These are phyloP conservation scores for Protea cynaroides DNA, from an alignment of 164 flowering plant genomes.

Conservation along the genomic window DNA sequence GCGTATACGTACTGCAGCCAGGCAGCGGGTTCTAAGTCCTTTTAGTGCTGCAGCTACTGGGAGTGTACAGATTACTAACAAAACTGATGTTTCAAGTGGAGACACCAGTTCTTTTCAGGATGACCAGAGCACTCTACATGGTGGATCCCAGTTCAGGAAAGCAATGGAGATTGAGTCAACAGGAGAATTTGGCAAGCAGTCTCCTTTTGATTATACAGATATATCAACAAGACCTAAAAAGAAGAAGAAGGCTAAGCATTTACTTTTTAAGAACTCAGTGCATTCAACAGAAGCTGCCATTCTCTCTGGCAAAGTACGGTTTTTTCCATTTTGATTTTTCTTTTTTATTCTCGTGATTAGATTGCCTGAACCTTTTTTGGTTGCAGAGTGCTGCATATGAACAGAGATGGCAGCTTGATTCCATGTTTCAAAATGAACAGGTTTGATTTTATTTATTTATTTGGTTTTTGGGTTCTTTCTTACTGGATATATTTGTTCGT, in stretches of 20 bases:
- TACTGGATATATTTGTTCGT: not conserved
- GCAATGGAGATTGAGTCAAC: slow-evolving; percentile 73
- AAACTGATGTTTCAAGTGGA: slow-evolving; percentile 92
- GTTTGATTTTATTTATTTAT: slow-evolving; percentile 23
- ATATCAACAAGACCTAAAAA: slow-evolving; percentile 62
- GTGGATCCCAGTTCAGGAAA: slow-evolving; percentile 57
- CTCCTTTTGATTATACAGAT: slow-evolving; percentile 59
- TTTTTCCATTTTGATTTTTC: not conserved
- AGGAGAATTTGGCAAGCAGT: slow-evolving; percentile 60
- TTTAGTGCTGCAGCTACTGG: slow-evolving; percentile 46
- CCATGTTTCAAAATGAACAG: slow-evolving; percentile 59
- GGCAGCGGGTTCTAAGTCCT: slow-evolving; percentile 71
- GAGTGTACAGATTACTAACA: slow-evolving; percentile 33
- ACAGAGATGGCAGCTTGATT: slow-evolving; percentile 70
- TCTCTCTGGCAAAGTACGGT: slow-evolving; percentile 19
- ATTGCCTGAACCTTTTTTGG: slow-evolving; percentile 19
- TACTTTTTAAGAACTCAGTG: slow-evolving; percentile 31
- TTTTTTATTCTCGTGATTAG: slow-evolving; percentile 7
- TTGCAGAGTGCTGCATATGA: slow-evolving; percentile 64
- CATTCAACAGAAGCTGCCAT: slow-evolving; percentile 18
- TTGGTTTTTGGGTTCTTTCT: too few species aligned
- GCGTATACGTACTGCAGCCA: slow-evolving; percentile 88
- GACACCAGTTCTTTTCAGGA: slow-evolving; percentile 95
- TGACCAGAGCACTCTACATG: slow-evolving; percentile 73
- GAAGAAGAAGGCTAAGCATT: slow-evolving; percentile 83